Base-by-base conservation (phyloP, 495 filamentous ascomycete genomes). In the Aspergillus nanangensis region DNA sequence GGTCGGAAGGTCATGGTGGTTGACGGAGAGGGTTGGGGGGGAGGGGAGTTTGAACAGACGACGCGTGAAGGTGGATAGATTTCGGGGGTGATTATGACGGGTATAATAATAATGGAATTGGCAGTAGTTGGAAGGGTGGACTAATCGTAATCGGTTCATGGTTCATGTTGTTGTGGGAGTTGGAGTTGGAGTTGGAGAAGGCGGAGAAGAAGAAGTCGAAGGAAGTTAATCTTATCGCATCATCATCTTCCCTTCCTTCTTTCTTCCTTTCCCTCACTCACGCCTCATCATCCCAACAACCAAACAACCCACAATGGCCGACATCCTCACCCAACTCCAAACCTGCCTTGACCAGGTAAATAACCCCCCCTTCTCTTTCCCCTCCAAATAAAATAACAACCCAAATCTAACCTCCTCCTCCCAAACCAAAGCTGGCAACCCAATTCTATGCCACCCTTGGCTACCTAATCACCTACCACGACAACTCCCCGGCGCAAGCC, bases 291-390 rank as follows among this genome's bases (percentile, higher is more conserved):
- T n/a, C 13, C 21, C 44, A 34, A 17, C 11, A 33, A 29, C 24
- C 34, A 41, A 24, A 9, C 18, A 35, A 39, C 27, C 29, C 56
- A 70, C 38, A 44, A 96, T 96, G 92, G 86, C 86, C 0, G 93
- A 98, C 66, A 79, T 84, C 34, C 79, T 98, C 31, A 96, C 93
- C 3, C 91, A 96, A 62, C 78, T 98, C 32, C 93, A 98, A 72
- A 90, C 95, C 62, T 87, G 88, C 61, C 84, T 95, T 45, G 92
- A 97, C 62, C 83, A 95, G 72, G 89, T 92, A 71, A 13, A 13
- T 5, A 9, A 4, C 21, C 41, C 22, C 24, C 35, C 32, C 38
- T 45, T 31, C 23, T 29, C 33, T 11, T n/a, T 25, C 41, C 33
- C 40, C 23, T 29, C 15, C 29, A 43, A 21, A 41, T 9, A 27